Evolutionary conservation across 2,329 filamentous ascomycete genomes (phyloP).

Genomic region (Raffaelea ambrosiae): DNA sequence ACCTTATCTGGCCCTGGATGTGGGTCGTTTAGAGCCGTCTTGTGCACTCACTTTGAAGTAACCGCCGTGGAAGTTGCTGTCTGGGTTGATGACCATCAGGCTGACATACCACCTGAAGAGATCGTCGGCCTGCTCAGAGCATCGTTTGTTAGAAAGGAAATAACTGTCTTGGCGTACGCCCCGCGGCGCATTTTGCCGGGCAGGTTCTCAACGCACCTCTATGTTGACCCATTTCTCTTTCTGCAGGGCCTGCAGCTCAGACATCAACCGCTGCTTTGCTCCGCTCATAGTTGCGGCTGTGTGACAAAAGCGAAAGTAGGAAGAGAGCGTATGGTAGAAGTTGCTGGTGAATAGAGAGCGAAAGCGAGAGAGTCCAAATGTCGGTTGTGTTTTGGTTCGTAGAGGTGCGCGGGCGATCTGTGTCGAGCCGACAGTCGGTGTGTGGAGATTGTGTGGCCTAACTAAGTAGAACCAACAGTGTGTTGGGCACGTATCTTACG

Average conservation of each 20-base stretch:
- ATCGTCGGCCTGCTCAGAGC: slow-evolving; percentile 47
- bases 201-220: slow-evolving; percentile 55
- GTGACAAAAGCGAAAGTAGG: neutral
- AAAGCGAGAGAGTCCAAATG: neutral
- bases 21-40: no score
- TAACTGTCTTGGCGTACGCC: no score
- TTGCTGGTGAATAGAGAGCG: neutral
- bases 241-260: slow-evolving; percentile 70
- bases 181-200: no score
- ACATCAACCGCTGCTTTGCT: slow-evolving; percentile 78
- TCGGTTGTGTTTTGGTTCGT: no score
- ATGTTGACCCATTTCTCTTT: slow-evolving; percentile 95
- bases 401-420: neutral
- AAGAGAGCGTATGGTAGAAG: neutral
- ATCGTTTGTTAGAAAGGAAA: no score
- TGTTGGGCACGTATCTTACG: no score
- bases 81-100: slow-evolving; percentile 85
- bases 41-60: slow-evolving; percentile 63
- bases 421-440: neutral
- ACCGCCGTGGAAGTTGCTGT: slow-evolving; percentile 84
- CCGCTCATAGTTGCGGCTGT: slow-evolving; percentile 27
- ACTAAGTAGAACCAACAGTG: neutral
- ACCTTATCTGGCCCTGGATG: no score
- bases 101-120: slow-evolving; percentile 82
- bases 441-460: neutral